These are phyloP conservation scores for Chimonanthus praecox DNA, from an alignment of 164 flowering plant genomes.

Conservation along the genomic window DNA sequence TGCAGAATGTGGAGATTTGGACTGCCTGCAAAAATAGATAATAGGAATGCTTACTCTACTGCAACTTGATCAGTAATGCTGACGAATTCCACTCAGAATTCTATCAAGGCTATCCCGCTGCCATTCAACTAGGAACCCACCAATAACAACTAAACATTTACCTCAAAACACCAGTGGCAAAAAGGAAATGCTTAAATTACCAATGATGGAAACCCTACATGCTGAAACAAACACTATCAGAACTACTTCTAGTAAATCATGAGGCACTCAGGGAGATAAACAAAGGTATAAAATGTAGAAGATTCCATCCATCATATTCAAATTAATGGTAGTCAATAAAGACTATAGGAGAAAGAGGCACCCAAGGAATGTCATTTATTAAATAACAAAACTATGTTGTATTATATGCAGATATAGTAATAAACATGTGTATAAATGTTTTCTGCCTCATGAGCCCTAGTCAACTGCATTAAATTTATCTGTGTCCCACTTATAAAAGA, in stretches of 20 bases:
- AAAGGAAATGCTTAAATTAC: conserved; percentile 29
- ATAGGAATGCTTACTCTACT: not conserved
- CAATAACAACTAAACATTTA: conserved; percentile 14
- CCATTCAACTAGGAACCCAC: conserved; percentile 4
- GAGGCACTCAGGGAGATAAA: conserved; percentile 15
- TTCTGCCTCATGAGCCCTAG: too few species aligned
- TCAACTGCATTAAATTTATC: too few species aligned
- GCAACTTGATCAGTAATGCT: not conserved
- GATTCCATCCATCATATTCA: not conserved
- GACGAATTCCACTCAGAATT: conserved; percentile 2
- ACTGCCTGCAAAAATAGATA: conserved; percentile 30
- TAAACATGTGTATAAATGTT: too few species aligned
- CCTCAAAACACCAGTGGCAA: conserved; percentile 25
- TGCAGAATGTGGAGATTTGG: conserved; percentile 39
- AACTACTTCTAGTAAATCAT: conserved; percentile 9
- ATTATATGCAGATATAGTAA: too few species aligned
- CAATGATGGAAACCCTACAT: conserved; percentile 28
- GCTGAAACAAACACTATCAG: conserved; percentile 22
- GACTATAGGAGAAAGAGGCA: not conserved
- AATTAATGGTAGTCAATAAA: not conserved
- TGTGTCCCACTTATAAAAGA: too few species aligned
- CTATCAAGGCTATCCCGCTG: not conserved
- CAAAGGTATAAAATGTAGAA: not conserved
- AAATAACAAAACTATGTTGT: too few species aligned
- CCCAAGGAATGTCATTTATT: too few species aligned